These are phyloP conservation scores for Colletotrichum kahawae DNA, from an alignment of 2,329 filamentous ascomycete genomes.

Conservation along the genomic window DNA sequence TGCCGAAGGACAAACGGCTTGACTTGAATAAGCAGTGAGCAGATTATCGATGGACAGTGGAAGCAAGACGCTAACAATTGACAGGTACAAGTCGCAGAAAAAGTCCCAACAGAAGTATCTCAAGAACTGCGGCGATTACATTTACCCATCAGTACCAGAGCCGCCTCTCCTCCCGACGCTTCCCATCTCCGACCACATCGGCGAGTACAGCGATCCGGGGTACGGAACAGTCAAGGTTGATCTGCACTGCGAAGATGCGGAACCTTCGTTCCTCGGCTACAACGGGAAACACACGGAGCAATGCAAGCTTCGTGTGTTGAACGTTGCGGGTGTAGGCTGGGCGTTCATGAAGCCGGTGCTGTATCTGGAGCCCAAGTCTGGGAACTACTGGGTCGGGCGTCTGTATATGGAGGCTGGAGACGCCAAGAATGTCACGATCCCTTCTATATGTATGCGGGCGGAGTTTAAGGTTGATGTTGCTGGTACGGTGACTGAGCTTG, in stretches of 20 bases:
- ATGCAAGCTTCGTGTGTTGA: slow-evolving; percentile 20
- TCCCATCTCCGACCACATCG: slow-evolving; percentile 46
- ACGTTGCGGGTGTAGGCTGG: not conserved
- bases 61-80: not conserved
- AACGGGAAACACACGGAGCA: not conserved
- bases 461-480: not conserved
- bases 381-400: slow-evolving; percentile 23
- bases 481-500: not conserved
- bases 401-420: not conserved
- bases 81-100: not conserved
- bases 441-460: not conserved
- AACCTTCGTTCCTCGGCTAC: not conserved
- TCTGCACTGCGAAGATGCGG: slow-evolving; percentile 11
- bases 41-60: not conserved
- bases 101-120: not conserved
- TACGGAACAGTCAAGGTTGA: slow-evolving; percentile 25
- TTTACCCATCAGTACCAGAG: slow-evolving; percentile 20
- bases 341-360: not conserved
- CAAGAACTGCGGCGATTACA: slow-evolving; percentile 20
- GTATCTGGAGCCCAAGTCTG: slow-evolving; percentile 23
- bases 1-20: slow-evolving; percentile 21
- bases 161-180: slow-evolving; percentile 35
- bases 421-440: not conserved
- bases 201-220: slow-evolving; percentile 40
- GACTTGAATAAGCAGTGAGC: slow-evolving; percentile 22